Percentiles rank a stretch among this genome's conserved stretches.
These are phyloP conservation scores for Ananas comosus DNA, from an alignment of 176 grass and related monocot genomes.

Conservation along the genomic window DNA sequence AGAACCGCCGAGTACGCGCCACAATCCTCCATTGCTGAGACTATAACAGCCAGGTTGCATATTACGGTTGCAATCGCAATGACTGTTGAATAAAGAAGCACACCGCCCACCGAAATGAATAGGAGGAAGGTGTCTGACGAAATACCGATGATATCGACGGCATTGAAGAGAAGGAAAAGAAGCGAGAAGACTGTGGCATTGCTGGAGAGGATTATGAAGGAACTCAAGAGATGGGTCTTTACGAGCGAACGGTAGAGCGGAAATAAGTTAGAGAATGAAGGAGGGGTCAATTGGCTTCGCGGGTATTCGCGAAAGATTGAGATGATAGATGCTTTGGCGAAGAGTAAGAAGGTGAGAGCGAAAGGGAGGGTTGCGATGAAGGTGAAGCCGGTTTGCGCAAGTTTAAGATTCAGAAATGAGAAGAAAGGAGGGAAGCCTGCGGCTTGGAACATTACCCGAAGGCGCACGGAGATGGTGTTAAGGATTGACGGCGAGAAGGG, in stretches of 20 bases:
- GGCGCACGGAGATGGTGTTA: slow-evolving; percentile 27
- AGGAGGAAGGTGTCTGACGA: slow-evolving; percentile 24
- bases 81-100: slow-evolving; percentile 49
- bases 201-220: slow-evolving; percentile 53
- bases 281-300: not conserved
- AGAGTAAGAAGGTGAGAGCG: slow-evolving; percentile 52
- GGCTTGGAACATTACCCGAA: slow-evolving; percentile 56
- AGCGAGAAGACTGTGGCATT: slow-evolving; percentile 79
- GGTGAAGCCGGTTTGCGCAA: slow-evolving; percentile 66
- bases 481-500: slow-evolving; percentile 17
- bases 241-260: slow-evolving; percentile 44
- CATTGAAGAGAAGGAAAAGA: slow-evolving; percentile 61
- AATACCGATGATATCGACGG: slow-evolving; percentile 34
- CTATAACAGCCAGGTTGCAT: slow-evolving; percentile 65
- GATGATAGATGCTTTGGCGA: slow-evolving; percentile 67
- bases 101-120: slow-evolving; percentile 54
- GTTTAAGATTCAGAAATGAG: slow-evolving; percentile 59
- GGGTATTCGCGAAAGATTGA: slow-evolving; percentile 27
- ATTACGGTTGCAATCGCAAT: slow-evolving; percentile 54
- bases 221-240: slow-evolving; percentile 47
- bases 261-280: slow-evolving; percentile 19
- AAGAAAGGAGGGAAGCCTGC: slow-evolving; percentile 73
- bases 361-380: slow-evolving; percentile 51
- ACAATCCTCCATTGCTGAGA: slow-evolving; percentile 49
- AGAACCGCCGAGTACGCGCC: slow-evolving; percentile 45